Evolutionary conservation across 768 basidiomycete genomes (phyloP), one percentile per base, ranked within the genome.

Genomic region (Mycena indigotica): DNA sequence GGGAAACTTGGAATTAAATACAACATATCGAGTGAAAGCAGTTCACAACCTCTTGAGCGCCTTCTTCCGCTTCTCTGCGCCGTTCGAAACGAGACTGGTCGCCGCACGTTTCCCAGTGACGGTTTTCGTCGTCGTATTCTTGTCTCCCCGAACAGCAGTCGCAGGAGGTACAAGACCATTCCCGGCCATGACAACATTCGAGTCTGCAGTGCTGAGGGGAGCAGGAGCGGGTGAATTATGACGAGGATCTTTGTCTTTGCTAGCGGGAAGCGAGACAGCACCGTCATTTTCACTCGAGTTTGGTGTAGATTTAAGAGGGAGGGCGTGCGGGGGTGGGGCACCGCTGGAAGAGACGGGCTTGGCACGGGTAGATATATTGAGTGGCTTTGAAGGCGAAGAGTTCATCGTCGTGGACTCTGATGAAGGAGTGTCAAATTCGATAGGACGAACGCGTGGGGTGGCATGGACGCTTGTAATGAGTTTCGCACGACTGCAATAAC

Each of bases 401-500:
- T 60, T 55, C 28, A 63, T 12, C 26, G 19, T 55, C 40, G 65
- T 55, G 10, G 72, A 71, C 10, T 55, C 50, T 5, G 66, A 58
- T 28, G 76, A 69, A 2, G 80, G 77, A 3, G 75, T 75, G 60
- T 86, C 79, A 64, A 93, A 93, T 69, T 93, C 91, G 2, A 75
- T 77, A 25, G 91, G 92, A 59, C 82, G 77, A 52, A 80, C 83
- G 61, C 87, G 84, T 10, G 91, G 90, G 19, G 88, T 92, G 32
- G 95, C 95, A 67, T 98, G 95, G 17, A 98, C 92, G 60, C 84
- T 86, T 24, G 94, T 95, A 66, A 96, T 93, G 21, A 97, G 81
- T 69, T 83, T 86, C 16, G 95, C 95, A 53, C 95, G 87, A 61
- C 84, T 80, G 72, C 86, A 93, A 68, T 96, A 98, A 65, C 83